Conservation (phyloP, 306 rosid genomes). For the Cotoneaster glaucophyllus region DNA sequence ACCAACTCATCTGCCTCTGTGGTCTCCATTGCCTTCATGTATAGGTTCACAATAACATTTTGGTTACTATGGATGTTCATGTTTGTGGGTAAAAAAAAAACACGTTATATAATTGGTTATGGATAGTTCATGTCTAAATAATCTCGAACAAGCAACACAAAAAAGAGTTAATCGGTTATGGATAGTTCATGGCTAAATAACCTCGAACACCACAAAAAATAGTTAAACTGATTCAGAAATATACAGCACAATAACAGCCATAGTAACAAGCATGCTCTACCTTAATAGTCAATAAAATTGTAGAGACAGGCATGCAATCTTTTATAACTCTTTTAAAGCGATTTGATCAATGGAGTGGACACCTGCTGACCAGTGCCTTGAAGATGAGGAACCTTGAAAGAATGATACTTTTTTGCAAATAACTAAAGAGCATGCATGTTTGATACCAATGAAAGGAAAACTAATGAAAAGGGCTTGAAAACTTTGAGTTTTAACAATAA, state of each 20-base stretch:
- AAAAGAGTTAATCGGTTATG: background rate
- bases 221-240: background rate
- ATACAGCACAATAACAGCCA: slow-evolving; percentile 1
- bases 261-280: background rate
- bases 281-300: background rate
- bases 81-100: background rate
- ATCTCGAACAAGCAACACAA: background rate
- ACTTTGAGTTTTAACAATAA: too few species aligned
- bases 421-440: background rate
- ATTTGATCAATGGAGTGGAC: background rate
- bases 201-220: background rate
- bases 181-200: background rate
- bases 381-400: background rate
- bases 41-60: slow-evolving; percentile 22
- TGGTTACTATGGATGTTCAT: slow-evolving; percentile 9
- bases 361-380: background rate
- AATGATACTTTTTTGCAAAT: background rate
- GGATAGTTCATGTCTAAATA: background rate
- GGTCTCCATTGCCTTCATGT: slow-evolving; percentile 39
- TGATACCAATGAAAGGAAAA: too few species aligned
- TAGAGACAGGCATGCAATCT: background rate
- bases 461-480: too few species aligned
- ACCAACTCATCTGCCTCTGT: slow-evolving; percentile 62
- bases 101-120: background rate
- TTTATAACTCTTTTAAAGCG: background rate